Base-by-base conservation (phyloP, 129 eudicot species). In the Erigeron canadensis region DNA sequence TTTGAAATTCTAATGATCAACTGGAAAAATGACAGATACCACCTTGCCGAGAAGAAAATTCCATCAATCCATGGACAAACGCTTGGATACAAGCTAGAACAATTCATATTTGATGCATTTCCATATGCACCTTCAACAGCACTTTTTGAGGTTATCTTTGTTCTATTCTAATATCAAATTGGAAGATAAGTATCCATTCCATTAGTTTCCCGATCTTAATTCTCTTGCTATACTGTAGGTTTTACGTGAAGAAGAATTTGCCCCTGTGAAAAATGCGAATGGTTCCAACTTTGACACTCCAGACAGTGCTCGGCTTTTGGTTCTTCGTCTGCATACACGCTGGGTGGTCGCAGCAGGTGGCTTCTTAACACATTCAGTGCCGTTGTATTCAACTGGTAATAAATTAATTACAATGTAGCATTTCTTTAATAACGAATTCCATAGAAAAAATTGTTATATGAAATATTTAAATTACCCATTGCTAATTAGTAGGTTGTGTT, bases 341-440 rank as follows among this genome's bases (percentile, higher is more conserved):
- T 94, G 99, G 99, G 99, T 95, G 81, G 88, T 84, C 75, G 97
- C 97, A 69, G 99, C 99, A 15, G 99, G 99, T 18, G 99, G 99
- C 62, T 95, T 95, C 81, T 75, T 95, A 81, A 95, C 99, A 15
- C 99, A 95, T 76, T 95, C 99, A 3, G 99, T 95, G 69, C 99
- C 99, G 28, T 67, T 94, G 78, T 94, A 94, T 81, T 74, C 88
- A 43, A 94, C 99, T 43, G 99, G 98, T 92, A 89, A 74, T 45
- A 44, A 15, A 12, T 10, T 1, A 22, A 58, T 53, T 23, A 10
- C 62, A 40, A 59, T 39, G 7, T 28, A 60, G n/a, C 57, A 82
- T 65, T 71, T 55, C 19, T n/a, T n/a, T n/a, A n/a, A n/a, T n/a
- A n/a, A n/a, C n/a, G n/a, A n/a, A n/a, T n/a, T n/a, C n/a, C n/a